Evolutionary conservation across 352 stramenopile genomes (phyloP).

Genomic region (Phytophthora fragariaefolia): DNA sequence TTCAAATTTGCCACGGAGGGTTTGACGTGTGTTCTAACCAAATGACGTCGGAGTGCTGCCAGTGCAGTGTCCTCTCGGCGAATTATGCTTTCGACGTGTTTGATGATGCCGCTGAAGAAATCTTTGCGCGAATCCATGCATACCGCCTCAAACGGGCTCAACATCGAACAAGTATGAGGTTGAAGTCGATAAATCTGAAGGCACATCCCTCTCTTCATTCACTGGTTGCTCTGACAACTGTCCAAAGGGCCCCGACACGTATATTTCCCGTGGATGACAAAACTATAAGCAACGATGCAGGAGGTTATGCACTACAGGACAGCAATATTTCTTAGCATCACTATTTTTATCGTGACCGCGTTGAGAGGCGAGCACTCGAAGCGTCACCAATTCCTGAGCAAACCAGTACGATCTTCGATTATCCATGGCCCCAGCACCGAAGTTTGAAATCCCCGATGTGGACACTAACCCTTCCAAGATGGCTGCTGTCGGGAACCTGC

Average conservation of each 20-base stretch:
- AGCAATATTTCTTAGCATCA: not conserved
- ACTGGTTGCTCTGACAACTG: constrained; percentile 21
- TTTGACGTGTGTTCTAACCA: constrained; percentile 67
- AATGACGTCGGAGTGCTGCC: constrained; percentile 53
- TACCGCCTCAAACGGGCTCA: constrained; percentile 34
- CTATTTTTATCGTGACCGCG: constrained; percentile 17
- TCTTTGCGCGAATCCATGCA: constrained; percentile 47
- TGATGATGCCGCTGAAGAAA: constrained; percentile 49
- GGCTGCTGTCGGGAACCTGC: constrained; percentile 77
- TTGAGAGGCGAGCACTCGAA: constrained; percentile 2
- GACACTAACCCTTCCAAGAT: constrained; percentile 91
- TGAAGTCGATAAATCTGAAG: constrained; percentile 36
- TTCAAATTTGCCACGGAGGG: constrained; percentile 49
- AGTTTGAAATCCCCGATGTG: constrained; percentile 80
- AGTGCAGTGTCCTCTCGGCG: constrained; percentile 30
- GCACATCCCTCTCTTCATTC: constrained; percentile 23
- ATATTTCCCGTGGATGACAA: constrained; percentile 15
- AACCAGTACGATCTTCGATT: not conserved
- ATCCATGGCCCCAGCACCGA: constrained; percentile 42
- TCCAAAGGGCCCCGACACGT: constrained; percentile 16
- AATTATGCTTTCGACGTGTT: constrained; percentile 55
- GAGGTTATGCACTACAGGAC: not conserved
- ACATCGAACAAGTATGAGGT: constrained; percentile 41
- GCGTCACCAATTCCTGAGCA: constrained; percentile 7
- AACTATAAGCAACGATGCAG: constrained; percentile 1